Percentiles rank a stretch among this genome's conserved stretches.
Evolutionary conservation across 2,329 filamentous ascomycete species (phyloP).

Genomic region (Fusarium oxysporum): DNA sequence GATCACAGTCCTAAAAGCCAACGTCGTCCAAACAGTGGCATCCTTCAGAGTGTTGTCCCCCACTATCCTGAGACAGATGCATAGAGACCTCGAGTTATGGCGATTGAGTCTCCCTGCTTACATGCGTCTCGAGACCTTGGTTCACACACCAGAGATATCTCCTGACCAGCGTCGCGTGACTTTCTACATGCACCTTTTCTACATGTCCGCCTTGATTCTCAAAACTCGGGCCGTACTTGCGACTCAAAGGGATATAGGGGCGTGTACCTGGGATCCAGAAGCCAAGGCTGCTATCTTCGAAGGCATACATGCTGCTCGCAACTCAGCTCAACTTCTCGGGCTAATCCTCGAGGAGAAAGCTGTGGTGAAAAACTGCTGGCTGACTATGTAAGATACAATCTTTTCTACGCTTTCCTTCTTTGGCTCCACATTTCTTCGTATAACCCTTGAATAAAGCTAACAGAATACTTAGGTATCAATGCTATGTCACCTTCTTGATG

Average conservation of each 20-base stretch:
- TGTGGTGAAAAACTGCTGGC: not conserved
- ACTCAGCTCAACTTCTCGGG: accelerated
- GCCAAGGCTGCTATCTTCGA: accelerated
- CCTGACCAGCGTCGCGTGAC: not conserved
- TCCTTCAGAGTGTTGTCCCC: not conserved
- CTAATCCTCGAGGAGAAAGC: not conserved
- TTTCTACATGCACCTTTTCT: not conserved
- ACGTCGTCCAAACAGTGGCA: not conserved
- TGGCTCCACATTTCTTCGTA: too few relatives aligned
- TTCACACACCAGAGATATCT: accelerated
- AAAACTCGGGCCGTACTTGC: not conserved
- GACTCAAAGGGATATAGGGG: not conserved
- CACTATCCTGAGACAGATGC: not conserved
- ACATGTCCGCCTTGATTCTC: not conserved
- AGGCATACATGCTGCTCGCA: not conserved
- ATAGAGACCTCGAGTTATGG: not conserved
- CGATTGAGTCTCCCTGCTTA: accelerated
- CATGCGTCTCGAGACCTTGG: not conserved
- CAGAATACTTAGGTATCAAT: not conserved
- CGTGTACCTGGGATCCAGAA: not conserved
- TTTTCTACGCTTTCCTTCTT: not conserved
- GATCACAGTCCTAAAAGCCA: not conserved
- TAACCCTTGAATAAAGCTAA: not conserved
- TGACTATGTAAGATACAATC: not conserved
- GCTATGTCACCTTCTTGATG: not conserved